These are phyloP conservation scores for Aspergillus egyptiacus DNA, from an alignment of 495 filamentous ascomycete species.

Conservation along the genomic window DNA sequence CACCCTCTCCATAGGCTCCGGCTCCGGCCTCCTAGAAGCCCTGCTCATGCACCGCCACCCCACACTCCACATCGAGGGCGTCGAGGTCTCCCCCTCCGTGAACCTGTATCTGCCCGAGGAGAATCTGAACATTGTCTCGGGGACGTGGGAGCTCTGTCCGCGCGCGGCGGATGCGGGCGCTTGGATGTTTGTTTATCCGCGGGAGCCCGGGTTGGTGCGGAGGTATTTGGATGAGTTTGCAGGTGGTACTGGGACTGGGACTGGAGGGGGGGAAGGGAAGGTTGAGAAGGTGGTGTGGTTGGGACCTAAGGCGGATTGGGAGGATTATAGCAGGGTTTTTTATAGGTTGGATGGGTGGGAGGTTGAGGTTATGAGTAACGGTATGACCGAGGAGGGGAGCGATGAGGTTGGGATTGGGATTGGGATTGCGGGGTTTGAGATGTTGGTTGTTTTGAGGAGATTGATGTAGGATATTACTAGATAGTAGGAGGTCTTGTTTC, in stretches of 20 bases:
- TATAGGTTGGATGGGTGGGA: conserved; percentile 18
- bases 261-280: too few relatives aligned
- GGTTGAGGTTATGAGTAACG: conserved; percentile 19
- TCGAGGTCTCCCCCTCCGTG: conserved; percentile 40
- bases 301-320: conserved; percentile 45
- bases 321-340: conserved; percentile 35
- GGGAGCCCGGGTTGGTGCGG: conserved; percentile 38
- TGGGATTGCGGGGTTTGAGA: conserved; percentile 28
- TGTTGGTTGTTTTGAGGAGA: conserved; percentile 19
- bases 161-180: conserved; percentile 32
- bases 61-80: conserved; percentile 31
- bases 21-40: conserved; percentile 48
- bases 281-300: conserved; percentile 44
- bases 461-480: background rate
- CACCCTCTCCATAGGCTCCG: conserved; percentile 50
- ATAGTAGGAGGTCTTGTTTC: background rate
- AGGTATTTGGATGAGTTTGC: conserved; percentile 38
- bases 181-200: conserved; percentile 54
- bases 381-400: background rate
- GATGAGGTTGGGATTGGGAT: conserved; percentile 27
- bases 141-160: conserved; percentile 36
- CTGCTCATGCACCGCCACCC: conserved; percentile 29
- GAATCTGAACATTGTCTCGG: conserved; percentile 36
- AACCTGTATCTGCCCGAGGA: conserved; percentile 44
- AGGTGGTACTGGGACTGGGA: too few relatives aligned